Percentiles rank a stretch among this genome's conserved stretches.
phyloP scores from a whole-genome alignment of 2,329 filamentous ascomycete species.

The Apiospora hydei region DNA sequence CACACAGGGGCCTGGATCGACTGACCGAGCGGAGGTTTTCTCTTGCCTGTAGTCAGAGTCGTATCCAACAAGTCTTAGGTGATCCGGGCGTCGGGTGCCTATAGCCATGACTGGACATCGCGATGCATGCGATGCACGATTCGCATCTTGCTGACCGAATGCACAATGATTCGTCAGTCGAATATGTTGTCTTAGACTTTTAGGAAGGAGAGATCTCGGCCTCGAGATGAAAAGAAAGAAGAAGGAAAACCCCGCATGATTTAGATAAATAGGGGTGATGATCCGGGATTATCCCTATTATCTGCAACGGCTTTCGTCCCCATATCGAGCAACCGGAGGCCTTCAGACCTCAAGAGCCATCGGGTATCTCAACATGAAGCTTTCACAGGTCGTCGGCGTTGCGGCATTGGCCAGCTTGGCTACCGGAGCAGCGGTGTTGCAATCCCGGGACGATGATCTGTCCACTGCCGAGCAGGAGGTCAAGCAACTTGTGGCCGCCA shows the following conservation, averaged over 20 bases:
- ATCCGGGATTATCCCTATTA: not conserved
- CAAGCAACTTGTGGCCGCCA: not conserved
- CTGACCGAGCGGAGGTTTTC: not conserved
- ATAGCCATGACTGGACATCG: not conserved
- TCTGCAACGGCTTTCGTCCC: not conserved
- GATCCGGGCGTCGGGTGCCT: not conserved
- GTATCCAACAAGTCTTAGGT: not conserved
- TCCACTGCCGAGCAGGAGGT: not conserved
- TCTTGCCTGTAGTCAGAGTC: not conserved
- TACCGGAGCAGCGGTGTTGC: not conserved
- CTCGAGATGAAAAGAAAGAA: not conserved
- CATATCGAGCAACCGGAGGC: not conserved
- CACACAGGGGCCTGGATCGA: not conserved
- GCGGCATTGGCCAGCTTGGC: not conserved
- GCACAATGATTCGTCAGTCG: not conserved
- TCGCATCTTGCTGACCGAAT: not conserved
- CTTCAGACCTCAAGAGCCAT: not conserved
- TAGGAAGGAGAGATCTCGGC: not conserved
- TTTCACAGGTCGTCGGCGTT: not conserved
- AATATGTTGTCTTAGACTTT: not conserved
- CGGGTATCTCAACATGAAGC: not conserved
- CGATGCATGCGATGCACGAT: not conserved
- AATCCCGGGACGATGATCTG: not conserved
- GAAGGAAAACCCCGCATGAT: not conserved
- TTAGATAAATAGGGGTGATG: not conserved